These are phyloP conservation scores for Magnusiomyces suaveolens DNA, from an alignment of 1,139 yeast genomes.

Conservation along the genomic window DNA sequence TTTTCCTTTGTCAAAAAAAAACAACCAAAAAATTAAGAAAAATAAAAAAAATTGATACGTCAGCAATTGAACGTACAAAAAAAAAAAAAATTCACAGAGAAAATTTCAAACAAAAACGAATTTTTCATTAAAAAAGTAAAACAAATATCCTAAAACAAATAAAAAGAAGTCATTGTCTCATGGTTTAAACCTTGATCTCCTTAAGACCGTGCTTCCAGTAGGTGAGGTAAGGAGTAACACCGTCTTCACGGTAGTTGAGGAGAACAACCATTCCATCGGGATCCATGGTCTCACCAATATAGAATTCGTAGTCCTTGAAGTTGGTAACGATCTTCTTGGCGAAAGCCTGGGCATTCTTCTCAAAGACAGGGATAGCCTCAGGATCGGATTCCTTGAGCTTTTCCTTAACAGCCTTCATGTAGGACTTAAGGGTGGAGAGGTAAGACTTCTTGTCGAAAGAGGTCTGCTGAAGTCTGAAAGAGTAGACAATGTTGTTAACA, in stretches of 20 bases:
- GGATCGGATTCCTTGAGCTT: conserved; percentile 82
- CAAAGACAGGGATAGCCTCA: conserved; percentile 75
- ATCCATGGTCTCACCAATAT: conserved; percentile 99
- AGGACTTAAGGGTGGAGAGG: conserved; percentile 91
- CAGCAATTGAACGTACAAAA: too few species aligned
- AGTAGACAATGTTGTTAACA: conserved; percentile 96
- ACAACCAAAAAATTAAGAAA: too few species aligned
- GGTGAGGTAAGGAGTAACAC: conserved; percentile 92
- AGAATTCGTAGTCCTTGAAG: conserved; percentile 98
- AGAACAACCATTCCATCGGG: conserved; percentile 97
- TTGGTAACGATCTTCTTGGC: conserved; percentile 90
- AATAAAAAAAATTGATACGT: too few species aligned
- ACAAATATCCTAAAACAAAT: background rate
- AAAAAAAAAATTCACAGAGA: too few species aligned
- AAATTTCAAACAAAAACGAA: too few species aligned
- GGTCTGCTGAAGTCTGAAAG: conserved; percentile 95
- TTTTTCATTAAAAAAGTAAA: too few species aligned
- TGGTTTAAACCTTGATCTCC: conserved; percentile 85
- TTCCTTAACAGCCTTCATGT: conserved; percentile 94
- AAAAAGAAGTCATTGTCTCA: background rate
- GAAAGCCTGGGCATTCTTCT: conserved; percentile 93
- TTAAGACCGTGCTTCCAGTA: conserved; percentile 98
- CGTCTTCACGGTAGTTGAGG: conserved; percentile 99
- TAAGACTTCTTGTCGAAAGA: conserved; percentile 95
- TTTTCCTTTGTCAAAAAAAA: too few species aligned